These are phyloP conservation scores for Gnomoniopsis sp. DNA, from an alignment of 2,329 filamentous ascomycete genomes.

Conservation along the genomic window DNA sequence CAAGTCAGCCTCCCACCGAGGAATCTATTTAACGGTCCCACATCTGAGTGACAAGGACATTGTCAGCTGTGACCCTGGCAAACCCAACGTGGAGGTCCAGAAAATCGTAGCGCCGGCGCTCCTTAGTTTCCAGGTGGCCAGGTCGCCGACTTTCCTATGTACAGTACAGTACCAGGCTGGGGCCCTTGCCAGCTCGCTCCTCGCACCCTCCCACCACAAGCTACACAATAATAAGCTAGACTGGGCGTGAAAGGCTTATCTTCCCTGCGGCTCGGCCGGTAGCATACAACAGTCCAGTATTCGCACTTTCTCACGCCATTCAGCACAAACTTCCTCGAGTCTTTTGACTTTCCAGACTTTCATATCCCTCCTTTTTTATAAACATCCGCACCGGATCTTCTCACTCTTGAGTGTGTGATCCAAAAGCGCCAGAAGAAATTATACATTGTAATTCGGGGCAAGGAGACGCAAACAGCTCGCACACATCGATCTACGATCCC, in stretches of 20 bases:
- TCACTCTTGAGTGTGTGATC: neutral
- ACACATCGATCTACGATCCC: neutral
- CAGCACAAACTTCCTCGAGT: neutral
- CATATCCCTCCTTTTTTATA: neutral
- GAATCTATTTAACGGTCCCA: conserved; percentile 6
- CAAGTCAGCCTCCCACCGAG: no score
- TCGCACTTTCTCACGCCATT: conserved; percentile 15
- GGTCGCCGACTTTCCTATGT: neutral
- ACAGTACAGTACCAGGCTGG: conserved; percentile 7
- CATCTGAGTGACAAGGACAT: conserved; percentile 13
- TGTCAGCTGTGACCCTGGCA: conserved; percentile 17
- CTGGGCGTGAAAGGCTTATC: conserved; percentile 15
- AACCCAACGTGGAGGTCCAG: conserved; percentile 7
- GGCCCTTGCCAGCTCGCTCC: neutral
- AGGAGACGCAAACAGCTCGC: neutral
- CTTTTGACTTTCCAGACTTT: conserved; percentile 5
- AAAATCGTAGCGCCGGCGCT: conserved; percentile 13
- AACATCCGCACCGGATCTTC: neutral
- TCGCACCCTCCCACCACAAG: neutral
- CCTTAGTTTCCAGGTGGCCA: conserved; percentile 9
- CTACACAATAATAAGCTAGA: conserved; percentile 1
- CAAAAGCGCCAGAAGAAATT: neutral
- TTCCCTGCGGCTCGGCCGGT: conserved; percentile 15
- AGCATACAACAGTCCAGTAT: conserved; percentile 16
- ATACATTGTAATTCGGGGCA: neutral